Evolutionary conservation across 805 yeast genomes (phyloP).

Genomic region (Saccharomycopsis oosterbeekiorum): DNA sequence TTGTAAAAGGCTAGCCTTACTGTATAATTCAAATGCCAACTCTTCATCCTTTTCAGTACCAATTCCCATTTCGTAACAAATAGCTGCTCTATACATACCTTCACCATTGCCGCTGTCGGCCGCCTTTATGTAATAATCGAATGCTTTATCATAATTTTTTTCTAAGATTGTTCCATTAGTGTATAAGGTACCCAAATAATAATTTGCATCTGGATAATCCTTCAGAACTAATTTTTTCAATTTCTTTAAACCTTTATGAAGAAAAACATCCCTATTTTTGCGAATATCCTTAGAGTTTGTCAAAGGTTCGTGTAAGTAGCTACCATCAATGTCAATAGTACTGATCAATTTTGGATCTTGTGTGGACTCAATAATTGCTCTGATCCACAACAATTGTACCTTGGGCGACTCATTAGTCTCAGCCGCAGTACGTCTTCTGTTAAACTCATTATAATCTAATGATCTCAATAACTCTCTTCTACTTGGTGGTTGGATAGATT

Average conservation of each 20-base stretch:
- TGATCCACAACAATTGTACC: conserved; percentile 58
- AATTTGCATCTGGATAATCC: conserved; percentile 47
- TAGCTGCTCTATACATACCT: conserved; percentile 61
- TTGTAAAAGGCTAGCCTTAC: conserved; percentile 51
- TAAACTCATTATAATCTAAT: conserved; percentile 15
- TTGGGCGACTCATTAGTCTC: conserved; percentile 29
- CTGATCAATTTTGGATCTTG: conserved; percentile 32
- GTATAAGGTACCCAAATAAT: conserved; percentile 52
- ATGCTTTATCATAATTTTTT: conserved; percentile 50
- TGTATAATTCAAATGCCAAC: conserved; percentile 46
- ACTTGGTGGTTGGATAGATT: not conserved
- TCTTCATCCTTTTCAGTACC: conserved; percentile 36
- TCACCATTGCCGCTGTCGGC: conserved; percentile 48
- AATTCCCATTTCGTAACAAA: conserved; percentile 58
- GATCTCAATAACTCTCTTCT: conserved; percentile 7
- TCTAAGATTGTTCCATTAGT: conserved; percentile 40
- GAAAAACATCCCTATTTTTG: conserved; percentile 46
- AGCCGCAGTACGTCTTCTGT: conserved; percentile 9
- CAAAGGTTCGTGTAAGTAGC: conserved; percentile 30
- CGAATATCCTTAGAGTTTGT: conserved; percentile 34
- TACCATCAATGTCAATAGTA: conserved; percentile 40
- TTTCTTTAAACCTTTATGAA: conserved; percentile 47
- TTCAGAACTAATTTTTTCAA: conserved; percentile 45
- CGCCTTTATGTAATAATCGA: conserved; percentile 48
- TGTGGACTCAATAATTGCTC: conserved; percentile 40